phyloP scores from a whole-genome alignment of 2,329 filamentous ascomycete species.

The Penicillium sp. region DNA sequence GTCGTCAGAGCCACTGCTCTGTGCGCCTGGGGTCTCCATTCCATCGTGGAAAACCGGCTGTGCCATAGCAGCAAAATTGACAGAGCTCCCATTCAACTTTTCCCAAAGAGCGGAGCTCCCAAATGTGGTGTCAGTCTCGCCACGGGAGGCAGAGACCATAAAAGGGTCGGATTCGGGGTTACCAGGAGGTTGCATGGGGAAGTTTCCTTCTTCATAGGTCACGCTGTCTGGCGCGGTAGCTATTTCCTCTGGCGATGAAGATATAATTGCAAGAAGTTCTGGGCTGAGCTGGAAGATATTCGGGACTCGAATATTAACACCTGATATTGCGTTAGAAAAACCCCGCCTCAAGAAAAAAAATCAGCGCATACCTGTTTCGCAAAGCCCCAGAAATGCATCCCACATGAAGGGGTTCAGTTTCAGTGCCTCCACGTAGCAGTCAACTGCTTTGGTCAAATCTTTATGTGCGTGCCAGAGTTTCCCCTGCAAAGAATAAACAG shows the following conservation, averaged over 20 bases:
- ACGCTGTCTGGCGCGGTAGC: slow-evolving; percentile 35
- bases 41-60: slow-evolving; percentile 50
- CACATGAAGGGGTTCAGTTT: slow-evolving; percentile 95
- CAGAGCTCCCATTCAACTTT: slow-evolving; percentile 50
- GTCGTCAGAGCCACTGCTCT: slow-evolving; percentile 46
- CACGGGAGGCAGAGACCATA: slow-evolving; percentile 34
- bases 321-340: slow-evolving; percentile 60
- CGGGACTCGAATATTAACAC: slow-evolving; percentile 73
- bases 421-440: slow-evolving; percentile 83
- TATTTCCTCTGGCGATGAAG: slow-evolving; percentile 34
- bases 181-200: slow-evolving; percentile 40
- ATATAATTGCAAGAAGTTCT: slow-evolving; percentile 58
- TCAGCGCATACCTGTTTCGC: slow-evolving; percentile 63
- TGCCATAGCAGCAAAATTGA: slow-evolving; percentile 40
- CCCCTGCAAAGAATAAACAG: slow-evolving; percentile 78
- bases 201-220: slow-evolving; percentile 30
- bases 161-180: slow-evolving; percentile 47
- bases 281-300: slow-evolving; percentile 81
- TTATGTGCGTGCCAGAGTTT: slow-evolving; percentile 81
- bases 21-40: slow-evolving; percentile 63
- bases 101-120: slow-evolving; percentile 50
- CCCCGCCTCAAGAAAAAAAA: slow-evolving; percentile 3
- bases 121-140: slow-evolving; percentile 35
- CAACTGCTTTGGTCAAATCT: slow-evolving; percentile 77
- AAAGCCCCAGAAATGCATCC: slow-evolving; percentile 90